Conservation (phyloP, 1,284 basidiomycete genomes). For the Mrakiaceae sp. region DNA sequence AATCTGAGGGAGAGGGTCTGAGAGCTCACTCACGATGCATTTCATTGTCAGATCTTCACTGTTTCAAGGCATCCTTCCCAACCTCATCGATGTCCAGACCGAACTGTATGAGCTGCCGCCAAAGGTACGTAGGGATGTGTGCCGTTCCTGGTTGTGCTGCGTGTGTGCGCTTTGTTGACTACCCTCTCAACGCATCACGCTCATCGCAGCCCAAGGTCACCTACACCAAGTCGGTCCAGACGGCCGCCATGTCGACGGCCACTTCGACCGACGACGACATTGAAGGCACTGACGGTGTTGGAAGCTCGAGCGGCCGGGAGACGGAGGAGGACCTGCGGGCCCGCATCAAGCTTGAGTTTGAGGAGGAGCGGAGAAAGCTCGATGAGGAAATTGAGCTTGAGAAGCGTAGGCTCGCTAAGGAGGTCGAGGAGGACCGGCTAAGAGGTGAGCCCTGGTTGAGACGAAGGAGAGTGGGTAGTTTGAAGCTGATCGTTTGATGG, state of each 20-base stretch:
- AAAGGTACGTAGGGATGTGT: constrained; percentile 43
- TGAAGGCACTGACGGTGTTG: constrained; percentile 18
- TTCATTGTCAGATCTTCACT: constrained; percentile 37
- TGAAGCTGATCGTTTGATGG: constrained; percentile 6
- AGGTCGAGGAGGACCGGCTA: constrained; percentile 65
- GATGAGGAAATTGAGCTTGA: constrained; percentile 73
- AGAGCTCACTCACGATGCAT: background rate
- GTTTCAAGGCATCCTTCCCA: constrained; percentile 44
- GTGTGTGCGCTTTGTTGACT: no score
- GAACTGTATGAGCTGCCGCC: constrained; percentile 82
- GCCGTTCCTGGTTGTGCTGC: background rate
- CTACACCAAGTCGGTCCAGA: constrained; percentile 91
- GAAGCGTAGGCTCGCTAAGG: constrained; percentile 65
- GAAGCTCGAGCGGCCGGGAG: constrained; percentile 39
- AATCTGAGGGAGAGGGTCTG: constrained; percentile 8
- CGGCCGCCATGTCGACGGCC: constrained; percentile 35
- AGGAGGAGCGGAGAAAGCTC: constrained; percentile 49
- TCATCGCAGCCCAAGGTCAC: constrained; percentile 41
- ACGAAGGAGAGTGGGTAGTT: constrained; percentile 1
- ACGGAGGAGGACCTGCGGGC: constrained; percentile 63
- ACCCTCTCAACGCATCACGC: background rate
- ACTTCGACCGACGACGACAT: constrained; percentile 40
- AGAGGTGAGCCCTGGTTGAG: constrained; percentile 41
- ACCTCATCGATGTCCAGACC: constrained; percentile 72
- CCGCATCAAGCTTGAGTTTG: constrained; percentile 45